Evolutionary conservation across 768 basidiomycete species (phyloP).

Genomic region (Tricholomella constricta): DNA sequence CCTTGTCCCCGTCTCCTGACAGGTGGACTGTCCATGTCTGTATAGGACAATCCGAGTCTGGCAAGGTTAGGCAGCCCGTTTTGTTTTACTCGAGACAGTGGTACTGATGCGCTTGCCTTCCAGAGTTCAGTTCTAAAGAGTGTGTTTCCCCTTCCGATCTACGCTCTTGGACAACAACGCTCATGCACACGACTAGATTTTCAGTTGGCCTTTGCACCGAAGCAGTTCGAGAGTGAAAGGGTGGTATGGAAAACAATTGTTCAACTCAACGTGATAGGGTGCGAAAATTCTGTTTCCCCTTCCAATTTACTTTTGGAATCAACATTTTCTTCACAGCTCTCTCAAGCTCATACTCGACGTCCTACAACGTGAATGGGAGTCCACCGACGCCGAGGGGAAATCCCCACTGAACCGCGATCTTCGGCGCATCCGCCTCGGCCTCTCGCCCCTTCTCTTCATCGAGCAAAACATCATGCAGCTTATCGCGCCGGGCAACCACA

Average conservation of each 20-base stretch:
- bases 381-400: conserved; percentile 9
- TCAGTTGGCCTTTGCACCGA: conserved; percentile 64
- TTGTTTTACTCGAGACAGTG: neutral
- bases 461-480: conserved; percentile 53
- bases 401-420: conserved; percentile 27
- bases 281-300: conserved; percentile 5
- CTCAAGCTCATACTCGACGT: conserved; percentile 59
- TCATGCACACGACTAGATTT: conserved; percentile 48
- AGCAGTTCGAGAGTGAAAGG: conserved; percentile 58
- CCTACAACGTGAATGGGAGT: conserved; percentile 48
- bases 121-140: conserved; percentile 55
- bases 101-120: neutral
- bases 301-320: neutral
- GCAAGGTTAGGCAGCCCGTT: conserved; percentile 43
- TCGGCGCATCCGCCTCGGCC: conserved; percentile 36
- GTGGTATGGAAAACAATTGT: conserved; percentile 64
- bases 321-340: conserved; percentile 46
- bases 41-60: conserved; percentile 61
- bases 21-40: neutral
- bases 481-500: conserved; percentile 45
- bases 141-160: conserved; percentile 19
- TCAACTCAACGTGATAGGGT: conserved; percentile 72
- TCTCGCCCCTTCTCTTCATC: conserved; percentile 54
- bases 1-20: neutral
- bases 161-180: conserved; percentile 1